These are phyloP conservation scores for Trametes cingulata DNA, from an alignment of 768 basidiomycete species.

Conservation along the genomic window DNA sequence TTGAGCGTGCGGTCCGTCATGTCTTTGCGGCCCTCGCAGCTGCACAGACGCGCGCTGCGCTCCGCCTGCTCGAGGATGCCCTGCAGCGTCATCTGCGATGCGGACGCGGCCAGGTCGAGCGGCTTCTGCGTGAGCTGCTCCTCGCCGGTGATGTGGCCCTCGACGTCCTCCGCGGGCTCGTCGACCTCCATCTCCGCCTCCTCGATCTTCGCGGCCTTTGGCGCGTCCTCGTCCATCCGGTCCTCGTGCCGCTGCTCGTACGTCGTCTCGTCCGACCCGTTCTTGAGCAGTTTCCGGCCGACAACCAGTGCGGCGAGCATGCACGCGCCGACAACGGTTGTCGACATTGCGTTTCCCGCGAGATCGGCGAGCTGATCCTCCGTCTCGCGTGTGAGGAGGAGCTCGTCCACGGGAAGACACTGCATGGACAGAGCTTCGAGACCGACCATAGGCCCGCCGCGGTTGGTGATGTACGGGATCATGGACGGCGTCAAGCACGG, in stretches of 20 bases:
- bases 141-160: slow-evolving; percentile 69
- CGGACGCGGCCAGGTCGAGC: slow-evolving; percentile 69
- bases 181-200: slow-evolving; percentile 45
- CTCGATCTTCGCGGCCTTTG: slow-evolving; percentile 49
- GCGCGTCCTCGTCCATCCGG: slow-evolving; percentile 31
- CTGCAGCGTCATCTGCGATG: slow-evolving; percentile 43
- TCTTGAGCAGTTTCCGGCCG: slow-evolving; percentile 64
- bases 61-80: slow-evolving; percentile 65
- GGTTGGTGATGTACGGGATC: slow-evolving; percentile 95
- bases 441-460: slow-evolving; percentile 94
- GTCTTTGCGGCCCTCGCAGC: slow-evolving; percentile 86
- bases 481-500: slow-evolving; percentile 94
- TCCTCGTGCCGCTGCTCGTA: slow-evolving; percentile 63
- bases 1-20: slow-evolving; percentile 68
- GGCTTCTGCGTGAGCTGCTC: slow-evolving; percentile 62
- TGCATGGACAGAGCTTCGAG: slow-evolving; percentile 92
- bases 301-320: slow-evolving; percentile 80
- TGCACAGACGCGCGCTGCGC: slow-evolving; percentile 76
- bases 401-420: slow-evolving; percentile 89
- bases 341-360: slow-evolving; percentile 97
- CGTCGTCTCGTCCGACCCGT: slow-evolving; percentile 61
- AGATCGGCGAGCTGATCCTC: slow-evolving; percentile 93
- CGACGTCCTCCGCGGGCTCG: slow-evolving; percentile 31
- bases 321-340: slow-evolving; percentile 91
- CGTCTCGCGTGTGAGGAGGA: slow-evolving; percentile 88